Conservation (phyloP, 805 yeast species). For the Candida pseudofarinosa region DNA sequence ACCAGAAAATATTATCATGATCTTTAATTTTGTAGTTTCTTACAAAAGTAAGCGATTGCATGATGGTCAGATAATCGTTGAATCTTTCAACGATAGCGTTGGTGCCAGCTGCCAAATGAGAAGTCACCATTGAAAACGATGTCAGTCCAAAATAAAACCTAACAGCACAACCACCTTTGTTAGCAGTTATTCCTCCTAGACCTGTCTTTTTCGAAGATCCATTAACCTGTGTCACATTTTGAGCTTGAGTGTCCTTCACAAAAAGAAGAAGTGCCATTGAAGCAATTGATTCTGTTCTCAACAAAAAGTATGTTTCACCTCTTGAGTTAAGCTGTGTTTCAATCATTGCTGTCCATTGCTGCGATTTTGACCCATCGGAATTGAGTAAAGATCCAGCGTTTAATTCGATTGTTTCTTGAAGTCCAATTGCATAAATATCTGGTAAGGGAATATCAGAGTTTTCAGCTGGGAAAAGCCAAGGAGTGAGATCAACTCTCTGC, state of each 20-base stretch:
- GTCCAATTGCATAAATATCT: conserved; percentile 82
- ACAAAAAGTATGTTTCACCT: conserved; percentile 47
- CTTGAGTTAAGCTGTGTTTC: conserved; percentile 54
- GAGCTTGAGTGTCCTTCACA: conserved; percentile 38
- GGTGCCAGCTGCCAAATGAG: conserved; percentile 93
- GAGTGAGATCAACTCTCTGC: conserved; percentile 52
- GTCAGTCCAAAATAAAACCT: conserved; percentile 80
- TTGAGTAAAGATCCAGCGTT: conserved; percentile 87
- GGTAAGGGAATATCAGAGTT: conserved; percentile 45
- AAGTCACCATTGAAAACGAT: conserved; percentile 77
- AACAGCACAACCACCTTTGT: conserved; percentile 94
- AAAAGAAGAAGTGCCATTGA: conserved; percentile 63
- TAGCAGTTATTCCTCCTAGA: conserved; percentile 93
- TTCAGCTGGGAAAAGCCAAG: conserved; percentile 79
- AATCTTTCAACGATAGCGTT: conserved; percentile 79
- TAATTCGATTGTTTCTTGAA: conserved; percentile 91
- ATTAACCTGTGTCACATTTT: conserved; percentile 70
- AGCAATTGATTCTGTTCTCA: conserved; percentile 73
- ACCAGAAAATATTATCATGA: conserved; percentile 81
- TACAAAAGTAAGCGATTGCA: conserved; percentile 72
- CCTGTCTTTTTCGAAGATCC: conserved; percentile 97
- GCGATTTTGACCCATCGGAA: conserved; percentile 75
- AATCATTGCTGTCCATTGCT: conserved; percentile 74
- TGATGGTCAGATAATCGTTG: conserved; percentile 73
- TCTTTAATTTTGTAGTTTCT: conserved; percentile 69